Evolutionary conservation across 208 protist species (phyloP), one percentile per base, ranked within the genome.

Genomic region (Trypanosoma lewisi): DNA sequence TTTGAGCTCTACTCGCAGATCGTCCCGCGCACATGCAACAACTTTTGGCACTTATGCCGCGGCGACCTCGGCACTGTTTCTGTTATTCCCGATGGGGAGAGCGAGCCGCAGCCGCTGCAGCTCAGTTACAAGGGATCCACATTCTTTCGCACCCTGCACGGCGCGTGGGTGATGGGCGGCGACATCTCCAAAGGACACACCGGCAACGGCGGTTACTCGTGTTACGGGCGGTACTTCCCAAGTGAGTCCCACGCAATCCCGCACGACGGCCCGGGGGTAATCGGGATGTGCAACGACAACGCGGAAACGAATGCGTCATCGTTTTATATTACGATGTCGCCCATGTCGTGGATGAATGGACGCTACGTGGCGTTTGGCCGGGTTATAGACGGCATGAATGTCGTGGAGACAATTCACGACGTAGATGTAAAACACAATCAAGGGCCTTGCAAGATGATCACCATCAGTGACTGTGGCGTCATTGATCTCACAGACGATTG

Each of bases 351-450:
- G 89, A 95, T 98, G 86, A 93, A 98, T 63, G 68, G 78, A 9
- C 91, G 89, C 56, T 98, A 99, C 73, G 92, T 97, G 0, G 96
- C 96, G 21, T 98, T 98, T 77, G 97, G 97, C 11, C 78, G 83
- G n/a, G 95, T 98, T 36, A 87, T 97, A 23, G 87, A 96, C 65
- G 95, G 95, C 41, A 89, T 91, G 77, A 50, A 86, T 14, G 77
- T 87, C n/a, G 81, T 97, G 42, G 74, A 89, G 37, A 78, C 80
- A 7, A 92, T 97, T 36, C 86, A 95, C 62, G 71, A 44, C 5
- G 73, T 84, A 37, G 77, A 82, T 65, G 78, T 85, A 59, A 84
- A 83, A 63, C 87, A 94, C 73, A 96, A 94, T 63, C 91, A 97
- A 56, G 55, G 81, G 1, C 89, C 91, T 4, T 39, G 48, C 19